Percentiles rank a stretch among this genome's conserved stretches.
These are phyloP conservation scores for Candida endomychidarum DNA, from an alignment of 805 yeast genomes.

Conservation along the genomic window DNA sequence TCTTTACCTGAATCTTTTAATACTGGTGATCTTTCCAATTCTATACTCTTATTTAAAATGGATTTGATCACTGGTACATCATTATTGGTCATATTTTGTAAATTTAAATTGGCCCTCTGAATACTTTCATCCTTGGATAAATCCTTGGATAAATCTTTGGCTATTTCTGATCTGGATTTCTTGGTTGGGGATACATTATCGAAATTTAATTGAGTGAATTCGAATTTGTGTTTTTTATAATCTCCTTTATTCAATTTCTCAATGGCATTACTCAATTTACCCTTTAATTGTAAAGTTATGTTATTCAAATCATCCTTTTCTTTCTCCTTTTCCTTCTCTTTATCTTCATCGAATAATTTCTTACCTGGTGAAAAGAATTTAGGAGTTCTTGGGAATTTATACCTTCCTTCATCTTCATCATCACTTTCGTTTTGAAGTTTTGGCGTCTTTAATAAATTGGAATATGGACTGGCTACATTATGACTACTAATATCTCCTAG, in stretches of 20 bases:
- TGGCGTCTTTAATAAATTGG: constrained; percentile 9
- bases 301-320: constrained; percentile 35
- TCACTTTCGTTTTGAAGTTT: constrained; percentile 20
- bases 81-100: constrained; percentile 36
- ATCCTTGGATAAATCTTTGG: constrained; percentile 3
- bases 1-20: constrained; percentile 6
- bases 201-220: constrained; percentile 33
- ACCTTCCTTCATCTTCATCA: constrained; percentile 16
- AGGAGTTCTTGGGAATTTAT: constrained; percentile 38
- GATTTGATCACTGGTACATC: constrained; percentile 11
- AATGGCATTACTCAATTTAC: constrained; percentile 38
- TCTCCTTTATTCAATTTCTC: constrained; percentile 31
- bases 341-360: constrained; percentile 34
- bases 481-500: constrained; percentile 12
- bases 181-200: constrained; percentile 28
- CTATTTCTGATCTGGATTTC: constrained; percentile 17
- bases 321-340: constrained; percentile 25
- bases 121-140: constrained; percentile 8
- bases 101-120: constrained; percentile 32
- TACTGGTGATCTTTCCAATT: constrained; percentile 7
- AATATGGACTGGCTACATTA: constrained; percentile 35
- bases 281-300: constrained; percentile 39
- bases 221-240: constrained; percentile 21
- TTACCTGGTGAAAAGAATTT: constrained; percentile 41
- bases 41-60: constrained; percentile 8